Base-by-base conservation (phyloP, 768 basidiomycete genomes). In the Imleria badia region DNA sequence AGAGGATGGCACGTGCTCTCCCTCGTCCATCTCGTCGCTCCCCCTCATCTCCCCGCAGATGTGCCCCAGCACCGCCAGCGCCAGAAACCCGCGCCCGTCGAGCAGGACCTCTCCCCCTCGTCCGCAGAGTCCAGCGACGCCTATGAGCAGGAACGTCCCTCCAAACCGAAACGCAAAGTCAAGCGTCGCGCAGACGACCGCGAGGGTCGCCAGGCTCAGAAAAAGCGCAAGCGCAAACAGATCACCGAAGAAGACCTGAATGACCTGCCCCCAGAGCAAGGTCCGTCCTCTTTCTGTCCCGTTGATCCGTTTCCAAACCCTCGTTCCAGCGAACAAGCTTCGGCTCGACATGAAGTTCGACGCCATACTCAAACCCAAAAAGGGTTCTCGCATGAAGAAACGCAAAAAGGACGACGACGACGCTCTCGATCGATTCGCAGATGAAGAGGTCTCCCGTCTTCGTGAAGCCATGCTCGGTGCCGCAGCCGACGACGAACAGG, bases 371-470 rank as follows among this genome's bases (percentile, higher is more conserved):
- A 93, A 91, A 72, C 77, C 86, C 5, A 92, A 90, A 67, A 90
- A 88, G 69, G 70, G 77, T 3, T 77, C 80, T 29, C 76, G 87
- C 15, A 81, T 77, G 36, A 83, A 81, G 63, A 80, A 83, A 60
- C 80, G 84, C 60, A 93, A 91, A 75, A 87, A 87, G 67, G 91
- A 84, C 39, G 80, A 87, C 48, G 91, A 90, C 1, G 91, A 92
- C 63, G 85, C 85, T 12, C 73, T 97, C 34, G 96, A 98, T 65
- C 81, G 81, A 20, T 87, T 88, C 60, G 91, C 93, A 35, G 95
- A 98, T 64, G 91, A 91, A 55, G 88, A 96, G 63, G 92, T 98
- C 35, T 87, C 88, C 0, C 78, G 87, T n/a, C 76, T 98, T n/a
- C 81, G 91, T 29, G 89, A 93, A 60, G 74, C 83, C 34, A 98